A percentile compares a stretch with the other conserved stretches of the same genome.
Evolutionary conservation across 1,284 basidiomycete species (phyloP).

Genomic region (Cryptococcus sp.): DNA sequence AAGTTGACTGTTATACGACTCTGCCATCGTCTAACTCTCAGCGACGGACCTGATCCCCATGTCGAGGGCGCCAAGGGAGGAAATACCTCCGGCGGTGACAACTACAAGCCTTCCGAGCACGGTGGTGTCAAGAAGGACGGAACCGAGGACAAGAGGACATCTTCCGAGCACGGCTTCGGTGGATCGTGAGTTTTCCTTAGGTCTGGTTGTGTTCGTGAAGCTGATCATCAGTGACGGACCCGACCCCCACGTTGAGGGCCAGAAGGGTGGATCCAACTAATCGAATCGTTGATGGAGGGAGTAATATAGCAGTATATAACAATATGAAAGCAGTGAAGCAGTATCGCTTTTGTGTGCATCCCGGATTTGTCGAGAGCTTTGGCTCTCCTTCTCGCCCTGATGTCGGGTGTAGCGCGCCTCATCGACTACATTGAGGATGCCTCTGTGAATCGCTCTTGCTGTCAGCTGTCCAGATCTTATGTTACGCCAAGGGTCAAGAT

Average conservation of each 20-base stretch:
- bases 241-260: conserved; percentile 36
- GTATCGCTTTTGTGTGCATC: too few relatives aligned
- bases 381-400: too few relatives aligned
- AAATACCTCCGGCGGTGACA: conserved; percentile 23
- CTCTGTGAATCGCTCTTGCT: too few relatives aligned
- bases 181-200: conserved; percentile 19
- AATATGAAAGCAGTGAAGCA: too few relatives aligned
- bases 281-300: background rate
- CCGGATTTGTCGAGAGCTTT: too few relatives aligned
- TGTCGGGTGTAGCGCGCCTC: too few relatives aligned
- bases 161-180: conserved; percentile 39
- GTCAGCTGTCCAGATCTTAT: too few relatives aligned
- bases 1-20: conserved; percentile 3
- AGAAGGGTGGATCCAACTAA: conserved; percentile 31
- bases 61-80: conserved; percentile 40
- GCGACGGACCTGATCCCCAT: conserved; percentile 40
- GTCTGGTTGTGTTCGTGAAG: background rate
- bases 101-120: conserved; percentile 40
- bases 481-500: too few relatives aligned
- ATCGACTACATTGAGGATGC: too few relatives aligned
- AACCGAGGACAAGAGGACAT: conserved; percentile 33
- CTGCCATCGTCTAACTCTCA: background rate
- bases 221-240: conserved; percentile 27
- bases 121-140: conserved; percentile 36
- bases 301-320: too few relatives aligned